phyloP scores from a whole-genome alignment of 192 early-diverging fungal species.

The Coemansia interrupta region DNA sequence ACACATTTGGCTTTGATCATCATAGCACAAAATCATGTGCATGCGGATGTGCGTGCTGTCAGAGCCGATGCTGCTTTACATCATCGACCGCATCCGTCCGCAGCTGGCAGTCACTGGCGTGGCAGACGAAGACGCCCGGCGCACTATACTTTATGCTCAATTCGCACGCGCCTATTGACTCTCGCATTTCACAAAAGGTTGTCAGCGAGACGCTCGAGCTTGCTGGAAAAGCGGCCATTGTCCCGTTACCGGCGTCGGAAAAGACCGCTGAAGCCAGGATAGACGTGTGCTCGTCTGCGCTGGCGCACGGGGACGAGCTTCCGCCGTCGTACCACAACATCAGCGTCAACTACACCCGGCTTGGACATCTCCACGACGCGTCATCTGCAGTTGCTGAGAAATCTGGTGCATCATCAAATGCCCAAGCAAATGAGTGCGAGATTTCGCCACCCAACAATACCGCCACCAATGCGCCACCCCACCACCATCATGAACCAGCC shows the following conservation, averaged over 20 bases:
- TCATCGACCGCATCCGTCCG: slow-evolving; percentile 25
- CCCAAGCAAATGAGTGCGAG: neutral
- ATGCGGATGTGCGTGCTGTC: slow-evolving; percentile 30
- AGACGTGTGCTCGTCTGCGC: neutral
- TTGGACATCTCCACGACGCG: neutral
- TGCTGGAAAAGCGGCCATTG: neutral
- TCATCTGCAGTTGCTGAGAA: slow-evolving; percentile 2
- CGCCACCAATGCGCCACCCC: neutral
- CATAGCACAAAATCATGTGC: slow-evolving; percentile 5
- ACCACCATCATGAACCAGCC: neutral
- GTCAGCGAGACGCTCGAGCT: slow-evolving; percentile 18
- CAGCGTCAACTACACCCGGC: neutral
- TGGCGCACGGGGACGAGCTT: neutral
- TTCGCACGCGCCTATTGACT: neutral
- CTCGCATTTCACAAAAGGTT: slow-evolving; percentile 9
- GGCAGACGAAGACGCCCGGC: slow-evolving; percentile 10
- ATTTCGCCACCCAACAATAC: slow-evolving; percentile 1
- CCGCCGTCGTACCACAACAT: slow-evolving; percentile 4
- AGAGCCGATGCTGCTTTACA: slow-evolving; percentile 27
- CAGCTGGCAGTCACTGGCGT: slow-evolving; percentile 19
- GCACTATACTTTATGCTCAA: neutral
- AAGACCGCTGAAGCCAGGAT: neutral
- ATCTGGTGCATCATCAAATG: neutral
- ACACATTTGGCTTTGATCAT: slow-evolving; percentile 38
- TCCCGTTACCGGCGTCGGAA: neutral